Conservation (phyloP, 257 asterid species). For the Eustoma russellianum region DNA sequence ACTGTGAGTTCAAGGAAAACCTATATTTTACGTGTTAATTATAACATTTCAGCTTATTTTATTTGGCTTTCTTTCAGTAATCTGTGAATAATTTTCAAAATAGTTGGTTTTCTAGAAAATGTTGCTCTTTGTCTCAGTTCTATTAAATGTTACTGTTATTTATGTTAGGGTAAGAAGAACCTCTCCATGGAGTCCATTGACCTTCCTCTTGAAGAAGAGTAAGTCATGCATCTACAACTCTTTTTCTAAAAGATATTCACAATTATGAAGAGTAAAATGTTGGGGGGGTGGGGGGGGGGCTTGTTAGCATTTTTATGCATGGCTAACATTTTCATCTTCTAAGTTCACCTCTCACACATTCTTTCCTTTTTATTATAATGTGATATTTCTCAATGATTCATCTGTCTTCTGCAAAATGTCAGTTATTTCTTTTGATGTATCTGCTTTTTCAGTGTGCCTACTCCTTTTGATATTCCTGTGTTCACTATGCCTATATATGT, state of each 20-base stretch:
- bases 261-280: too few species aligned
- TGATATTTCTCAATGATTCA: too few species aligned
- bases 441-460: too few species aligned
- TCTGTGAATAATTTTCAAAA: background rate
- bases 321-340: too few species aligned
- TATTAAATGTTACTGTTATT: constrained; percentile 14
- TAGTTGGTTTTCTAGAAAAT: background rate
- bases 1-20: constrained; percentile 45
- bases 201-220: constrained; percentile 60
- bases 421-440: too few species aligned
- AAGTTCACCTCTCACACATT: too few species aligned
- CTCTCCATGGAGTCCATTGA: constrained; percentile 80
- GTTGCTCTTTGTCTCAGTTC: background rate
- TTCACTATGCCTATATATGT: too few species aligned
- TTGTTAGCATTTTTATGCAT: too few species aligned
- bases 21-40: background rate
- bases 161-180: constrained; percentile 74
- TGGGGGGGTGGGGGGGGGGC: too few species aligned
- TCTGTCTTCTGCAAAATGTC: too few species aligned
- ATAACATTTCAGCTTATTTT: background rate
- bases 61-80: background rate
- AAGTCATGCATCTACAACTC: constrained; percentile 38
- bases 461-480: too few species aligned
- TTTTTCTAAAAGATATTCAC: background rate
- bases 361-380: too few species aligned